Evolutionary conservation across 129 eudicot genomes (phyloP).

Genomic region (Centrapalus pauciflorus): DNA sequence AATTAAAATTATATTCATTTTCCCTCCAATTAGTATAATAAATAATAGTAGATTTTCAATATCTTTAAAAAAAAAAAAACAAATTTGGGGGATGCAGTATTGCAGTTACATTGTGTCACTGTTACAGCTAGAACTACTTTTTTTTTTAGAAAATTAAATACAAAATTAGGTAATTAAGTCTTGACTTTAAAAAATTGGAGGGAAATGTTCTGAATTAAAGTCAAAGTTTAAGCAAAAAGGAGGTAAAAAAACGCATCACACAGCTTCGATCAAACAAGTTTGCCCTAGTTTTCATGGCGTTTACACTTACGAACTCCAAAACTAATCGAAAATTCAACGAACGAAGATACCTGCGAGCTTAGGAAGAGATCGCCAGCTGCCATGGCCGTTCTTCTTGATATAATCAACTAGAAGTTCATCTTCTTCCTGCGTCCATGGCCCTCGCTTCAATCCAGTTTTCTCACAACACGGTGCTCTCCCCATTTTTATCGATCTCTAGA

Average conservation of each 20-base stretch:
- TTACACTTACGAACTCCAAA: not conserved
- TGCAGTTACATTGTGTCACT: too few relatives aligned
- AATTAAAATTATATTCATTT: too few relatives aligned
- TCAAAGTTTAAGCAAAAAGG: not conserved
- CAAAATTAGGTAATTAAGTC: too few relatives aligned
- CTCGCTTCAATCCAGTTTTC: slow-evolving; percentile 74
- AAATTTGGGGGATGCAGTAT: too few relatives aligned
- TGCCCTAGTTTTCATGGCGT: not conserved
- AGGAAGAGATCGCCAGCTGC: slow-evolving; percentile 93
- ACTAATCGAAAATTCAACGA: too few relatives aligned
- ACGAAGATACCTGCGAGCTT: slow-evolving; percentile 93
- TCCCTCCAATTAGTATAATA: too few relatives aligned
- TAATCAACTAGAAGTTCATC: slow-evolving; percentile 61
- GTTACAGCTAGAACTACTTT: not conserved
- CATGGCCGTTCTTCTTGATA: slow-evolving; percentile 68
- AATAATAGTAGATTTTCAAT: too few relatives aligned
- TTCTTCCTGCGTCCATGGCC: slow-evolving; percentile 96
- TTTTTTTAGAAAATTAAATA: too few relatives aligned
- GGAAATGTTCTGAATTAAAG: not conserved
- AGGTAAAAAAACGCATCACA: not conserved
- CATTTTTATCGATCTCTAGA: slow-evolving; percentile 27
- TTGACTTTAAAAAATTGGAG: not conserved
- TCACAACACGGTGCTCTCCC: slow-evolving; percentile 90
- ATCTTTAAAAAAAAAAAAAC: too few relatives aligned
- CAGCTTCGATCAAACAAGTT: not conserved